phyloP scores from a whole-genome alignment of 176 grass and related monocot species.

The Aegilops umbellulata region DNA sequence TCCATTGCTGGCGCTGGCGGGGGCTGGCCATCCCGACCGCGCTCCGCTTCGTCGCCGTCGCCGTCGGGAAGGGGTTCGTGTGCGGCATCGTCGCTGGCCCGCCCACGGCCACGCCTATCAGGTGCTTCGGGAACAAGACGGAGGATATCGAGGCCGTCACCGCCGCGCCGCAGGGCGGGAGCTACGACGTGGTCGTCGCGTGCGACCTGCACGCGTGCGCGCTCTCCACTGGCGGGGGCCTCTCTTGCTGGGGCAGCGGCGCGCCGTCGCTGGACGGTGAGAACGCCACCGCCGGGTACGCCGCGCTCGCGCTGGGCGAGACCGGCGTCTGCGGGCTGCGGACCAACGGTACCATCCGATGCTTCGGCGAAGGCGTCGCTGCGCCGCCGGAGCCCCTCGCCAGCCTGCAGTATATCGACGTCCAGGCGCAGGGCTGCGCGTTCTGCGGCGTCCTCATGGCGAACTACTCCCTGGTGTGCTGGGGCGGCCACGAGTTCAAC shows the following conservation, averaged over 20 bases:
- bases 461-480: conserved; percentile 86
- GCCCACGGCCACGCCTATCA: conserved; percentile 16
- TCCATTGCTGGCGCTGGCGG: conserved; percentile 86
- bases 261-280: conserved; percentile 17
- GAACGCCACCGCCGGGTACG: conserved; percentile 17
- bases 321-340: conserved; percentile 55
- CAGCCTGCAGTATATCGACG: conserved; percentile 42
- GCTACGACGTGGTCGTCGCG: conserved; percentile 44
- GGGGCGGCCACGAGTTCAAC: conserved; percentile 53
- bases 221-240: conserved; percentile 27
- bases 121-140: conserved; percentile 64
- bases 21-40: conserved; percentile 42
- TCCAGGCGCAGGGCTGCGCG: conserved; percentile 42
- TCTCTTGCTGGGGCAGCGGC: conserved; percentile 64
- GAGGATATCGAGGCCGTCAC: conserved; percentile 11
- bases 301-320: conserved; percentile 56
- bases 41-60: conserved; percentile 31
- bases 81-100: conserved; percentile 36
- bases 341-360: conserved; percentile 51
- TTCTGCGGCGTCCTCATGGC: conserved; percentile 73
- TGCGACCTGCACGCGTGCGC: conserved; percentile 55
- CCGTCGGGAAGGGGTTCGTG: conserved; percentile 70
- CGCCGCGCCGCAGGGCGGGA: conserved; percentile 23
- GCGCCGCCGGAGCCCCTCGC: conserved; percentile 27
- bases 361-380: conserved; percentile 53